Evolutionary conservation across 2,329 filamentous ascomycete species (phyloP).

Genomic region (Pseudogymnoascus sp.): DNA sequence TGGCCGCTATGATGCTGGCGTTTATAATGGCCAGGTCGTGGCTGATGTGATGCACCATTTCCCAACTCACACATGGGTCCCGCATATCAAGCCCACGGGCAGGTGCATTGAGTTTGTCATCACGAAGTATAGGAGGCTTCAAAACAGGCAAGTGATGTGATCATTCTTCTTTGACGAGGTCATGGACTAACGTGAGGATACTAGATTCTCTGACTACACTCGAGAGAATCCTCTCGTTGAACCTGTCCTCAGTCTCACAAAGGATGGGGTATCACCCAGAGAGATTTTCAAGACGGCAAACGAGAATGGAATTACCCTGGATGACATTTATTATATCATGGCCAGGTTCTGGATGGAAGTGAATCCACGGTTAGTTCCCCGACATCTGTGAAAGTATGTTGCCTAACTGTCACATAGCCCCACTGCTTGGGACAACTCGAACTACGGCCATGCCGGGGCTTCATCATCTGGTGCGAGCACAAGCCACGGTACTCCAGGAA

Average conservation of each 20-base stretch:
- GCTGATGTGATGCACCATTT: constrained; percentile 1
- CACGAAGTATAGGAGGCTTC: not conserved
- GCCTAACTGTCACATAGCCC: not conserved
- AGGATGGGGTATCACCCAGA: not conserved
- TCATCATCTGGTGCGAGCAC: not conserved
- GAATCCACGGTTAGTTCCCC: not conserved
- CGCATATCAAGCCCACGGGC: not conserved
- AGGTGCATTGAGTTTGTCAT: not conserved
- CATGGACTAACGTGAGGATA: not conserved
- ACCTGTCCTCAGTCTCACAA: not conserved
- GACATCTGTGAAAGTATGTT: not conserved
- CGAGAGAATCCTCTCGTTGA: not conserved
- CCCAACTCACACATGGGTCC: not conserved
- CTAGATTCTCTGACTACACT: not conserved
- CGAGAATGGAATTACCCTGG: not conserved
- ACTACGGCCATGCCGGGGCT: not conserved
- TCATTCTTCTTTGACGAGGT: not conserved
- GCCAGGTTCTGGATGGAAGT: not conserved
- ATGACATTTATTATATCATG: constrained; percentile 2
- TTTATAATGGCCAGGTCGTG: not conserved
- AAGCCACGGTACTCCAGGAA: not conserved
- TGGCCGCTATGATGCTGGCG: not conserved
- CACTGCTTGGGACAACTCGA: not conserved
- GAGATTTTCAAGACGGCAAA: not conserved
- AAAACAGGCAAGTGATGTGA: not conserved